These are phyloP conservation scores for Aspergillus sp. DNA, from an alignment of 2,329 filamentous ascomycete genomes.

Conservation along the genomic window DNA sequence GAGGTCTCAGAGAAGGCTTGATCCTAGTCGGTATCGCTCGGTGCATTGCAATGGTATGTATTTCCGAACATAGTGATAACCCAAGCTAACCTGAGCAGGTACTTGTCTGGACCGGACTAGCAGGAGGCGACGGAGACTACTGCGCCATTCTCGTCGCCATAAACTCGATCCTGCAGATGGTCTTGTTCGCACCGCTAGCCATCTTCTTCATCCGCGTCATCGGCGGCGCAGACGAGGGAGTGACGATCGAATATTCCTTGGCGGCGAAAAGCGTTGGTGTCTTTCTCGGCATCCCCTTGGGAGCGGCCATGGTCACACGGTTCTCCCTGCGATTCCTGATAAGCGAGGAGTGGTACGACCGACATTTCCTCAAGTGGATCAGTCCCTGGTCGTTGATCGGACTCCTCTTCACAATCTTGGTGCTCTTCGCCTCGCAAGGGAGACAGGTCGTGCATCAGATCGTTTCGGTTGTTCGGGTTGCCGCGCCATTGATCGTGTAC, in stretches of 20 bases:
- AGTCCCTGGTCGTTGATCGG: conserved; percentile 80
- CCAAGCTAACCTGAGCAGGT: conserved; percentile 44
- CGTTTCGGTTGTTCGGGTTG: conserved; percentile 78
- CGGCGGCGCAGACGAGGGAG: conserved; percentile 51
- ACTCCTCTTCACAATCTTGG: conserved; percentile 82
- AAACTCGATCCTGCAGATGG: conserved; percentile 76
- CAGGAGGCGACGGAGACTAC: conserved; percentile 78
- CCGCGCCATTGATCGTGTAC: conserved; percentile 80
- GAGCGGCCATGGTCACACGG: conserved; percentile 76
- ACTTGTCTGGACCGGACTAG: conserved; percentile 77
- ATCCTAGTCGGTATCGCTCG: conserved; percentile 83
- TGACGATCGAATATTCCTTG: conserved; percentile 61
- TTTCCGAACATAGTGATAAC: not conserved
- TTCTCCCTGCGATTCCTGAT: conserved; percentile 61
- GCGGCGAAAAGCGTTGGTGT: conserved; percentile 82
- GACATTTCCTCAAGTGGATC: conserved; percentile 69
- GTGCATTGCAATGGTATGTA: conserved; percentile 82
- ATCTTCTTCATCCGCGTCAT: conserved; percentile 74
- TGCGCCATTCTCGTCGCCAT: conserved; percentile 79
- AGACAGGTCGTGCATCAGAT: conserved; percentile 78
- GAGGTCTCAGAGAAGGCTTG: conserved; percentile 63
- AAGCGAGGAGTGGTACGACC: conserved; percentile 67
- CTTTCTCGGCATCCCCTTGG: conserved; percentile 84
- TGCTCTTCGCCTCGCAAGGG: conserved; percentile 84
- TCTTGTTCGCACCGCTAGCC: conserved; percentile 71